Conservation (phyloP, 306 rosid genomes). For the Morella rubra region DNA sequence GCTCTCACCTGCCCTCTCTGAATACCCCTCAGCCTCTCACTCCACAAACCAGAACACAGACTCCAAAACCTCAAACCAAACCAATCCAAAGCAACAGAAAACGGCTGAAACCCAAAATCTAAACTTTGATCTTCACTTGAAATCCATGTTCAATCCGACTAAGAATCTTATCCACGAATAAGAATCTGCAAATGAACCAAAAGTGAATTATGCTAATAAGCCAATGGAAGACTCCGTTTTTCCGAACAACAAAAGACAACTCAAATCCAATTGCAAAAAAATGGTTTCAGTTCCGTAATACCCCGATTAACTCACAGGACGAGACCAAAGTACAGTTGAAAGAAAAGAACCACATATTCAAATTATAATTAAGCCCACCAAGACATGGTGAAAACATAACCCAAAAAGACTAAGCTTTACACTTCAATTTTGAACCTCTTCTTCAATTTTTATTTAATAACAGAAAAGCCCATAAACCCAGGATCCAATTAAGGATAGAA, state of each 20-base stretch:
- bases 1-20: conserved; percentile 28
- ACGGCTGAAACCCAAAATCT: conserved; percentile 27
- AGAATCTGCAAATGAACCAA: conserved; percentile 31
- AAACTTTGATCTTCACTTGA: conserved; percentile 41
- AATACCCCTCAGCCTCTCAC: conserved; percentile 18
- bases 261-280: conserved; percentile 13
- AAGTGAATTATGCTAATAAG: conserved; percentile 24
- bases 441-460: neutral
- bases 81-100: conserved; percentile 20
- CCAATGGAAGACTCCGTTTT: conserved; percentile 14
- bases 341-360: conserved; percentile 20
- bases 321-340: neutral
- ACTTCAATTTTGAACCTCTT: no score
- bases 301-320: conserved; percentile 16
- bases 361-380: conserved; percentile 8
- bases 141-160: conserved; percentile 29
- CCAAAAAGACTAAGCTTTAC: conserved; percentile 22
- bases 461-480: conserved; percentile 7
- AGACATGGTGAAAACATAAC: conserved; percentile 4
- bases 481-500: conserved; percentile 10
- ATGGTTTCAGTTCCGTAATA: conserved; percentile 18
- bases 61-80: neutral
- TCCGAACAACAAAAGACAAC: conserved; percentile 16
- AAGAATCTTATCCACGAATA: conserved; percentile 22
- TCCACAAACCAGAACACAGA: conserved; percentile 23